Percentiles rank a stretch among this genome's conserved stretches.
These are phyloP conservation scores for Cymbidium sinense DNA, from an alignment of 106 monocot genomes.

Conservation along the genomic window DNA sequence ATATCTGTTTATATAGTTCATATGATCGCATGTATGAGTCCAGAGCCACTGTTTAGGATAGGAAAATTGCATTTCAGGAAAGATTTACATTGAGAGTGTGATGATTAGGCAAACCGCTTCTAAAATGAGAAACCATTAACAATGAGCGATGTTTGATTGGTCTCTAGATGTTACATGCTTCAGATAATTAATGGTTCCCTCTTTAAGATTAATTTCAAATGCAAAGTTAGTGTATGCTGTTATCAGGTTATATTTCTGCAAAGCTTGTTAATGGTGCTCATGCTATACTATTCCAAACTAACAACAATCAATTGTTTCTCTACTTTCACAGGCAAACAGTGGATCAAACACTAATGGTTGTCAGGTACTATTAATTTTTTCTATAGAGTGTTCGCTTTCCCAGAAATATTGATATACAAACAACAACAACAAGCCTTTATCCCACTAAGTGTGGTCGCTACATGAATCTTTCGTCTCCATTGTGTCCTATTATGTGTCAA, in stretches of 20 bases:
- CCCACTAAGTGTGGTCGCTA: no score
- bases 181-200: background rate
- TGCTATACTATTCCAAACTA: background rate
- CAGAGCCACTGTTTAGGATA: background rate
- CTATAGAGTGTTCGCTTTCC: background rate
- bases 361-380: slow-evolving; percentile 44
- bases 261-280: background rate
- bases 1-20: background rate
- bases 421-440: no score
- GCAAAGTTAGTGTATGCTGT: background rate
- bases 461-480: no score
- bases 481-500: no score
- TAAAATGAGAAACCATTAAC: background rate
- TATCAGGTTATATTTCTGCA: background rate
- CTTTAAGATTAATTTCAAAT: background rate
- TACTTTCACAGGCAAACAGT: slow-evolving; percentile 82
- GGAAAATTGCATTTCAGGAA: slow-evolving; percentile 1
- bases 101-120: background rate
- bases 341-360: slow-evolving; percentile 79
- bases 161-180: background rate
- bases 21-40: background rate
- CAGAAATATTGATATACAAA: background rate
- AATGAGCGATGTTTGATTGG: background rate
- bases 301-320: background rate
- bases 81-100: background rate